These are phyloP conservation scores for Auricularia heimuer DNA, from an alignment of 768 basidiomycete species.

Conservation along the genomic window DNA sequence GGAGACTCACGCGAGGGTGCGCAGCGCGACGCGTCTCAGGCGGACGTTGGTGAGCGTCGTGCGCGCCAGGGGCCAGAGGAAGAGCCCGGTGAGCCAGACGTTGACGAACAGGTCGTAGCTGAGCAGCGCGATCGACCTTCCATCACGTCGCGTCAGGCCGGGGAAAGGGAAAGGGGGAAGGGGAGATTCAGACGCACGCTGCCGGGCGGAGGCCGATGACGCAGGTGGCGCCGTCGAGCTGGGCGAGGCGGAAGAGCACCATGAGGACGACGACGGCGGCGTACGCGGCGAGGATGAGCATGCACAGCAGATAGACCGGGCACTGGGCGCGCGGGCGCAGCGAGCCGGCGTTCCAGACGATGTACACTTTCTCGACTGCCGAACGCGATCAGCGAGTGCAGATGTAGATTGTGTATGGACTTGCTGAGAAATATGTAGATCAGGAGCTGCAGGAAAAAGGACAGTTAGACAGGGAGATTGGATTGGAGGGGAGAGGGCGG, in stretches of 20 bases:
- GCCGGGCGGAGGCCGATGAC: slow-evolving; percentile 37
- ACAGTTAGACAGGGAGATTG: slow-evolving; percentile 20
- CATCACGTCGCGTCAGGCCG: background rate
- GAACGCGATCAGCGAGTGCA: background rate
- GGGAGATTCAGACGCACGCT: slow-evolving; percentile 16
- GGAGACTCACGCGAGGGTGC: slow-evolving; percentile 32
- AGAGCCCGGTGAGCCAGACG: slow-evolving; percentile 19
- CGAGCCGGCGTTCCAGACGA: slow-evolving; percentile 12
- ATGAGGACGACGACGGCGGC: slow-evolving; percentile 29
- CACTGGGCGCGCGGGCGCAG: slow-evolving; percentile 26
- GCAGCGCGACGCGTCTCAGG: slow-evolving; percentile 29
- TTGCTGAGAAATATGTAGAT: slow-evolving; percentile 38
- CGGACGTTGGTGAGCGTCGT: slow-evolving; percentile 23
- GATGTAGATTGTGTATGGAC: slow-evolving; percentile 4
- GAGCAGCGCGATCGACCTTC: slow-evolving; percentile 32
- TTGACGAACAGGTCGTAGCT: slow-evolving; percentile 38
- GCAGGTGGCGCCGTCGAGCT: slow-evolving; percentile 27
- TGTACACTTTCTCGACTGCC: slow-evolving; percentile 10
- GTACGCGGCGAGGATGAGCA: slow-evolving; percentile 29
- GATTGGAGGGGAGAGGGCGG: background rate
- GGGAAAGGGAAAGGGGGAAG: background rate
- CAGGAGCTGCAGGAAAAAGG: slow-evolving; percentile 31
- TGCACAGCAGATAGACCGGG: slow-evolving; percentile 32
- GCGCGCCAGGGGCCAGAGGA: slow-evolving; percentile 38
- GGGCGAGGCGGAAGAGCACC: slow-evolving; percentile 18